A percentile compares a stretch with the other conserved stretches of the same genome.
phyloP scores from a whole-genome alignment of 306 rosid species.

The Cucurbita ficifolia region DNA sequence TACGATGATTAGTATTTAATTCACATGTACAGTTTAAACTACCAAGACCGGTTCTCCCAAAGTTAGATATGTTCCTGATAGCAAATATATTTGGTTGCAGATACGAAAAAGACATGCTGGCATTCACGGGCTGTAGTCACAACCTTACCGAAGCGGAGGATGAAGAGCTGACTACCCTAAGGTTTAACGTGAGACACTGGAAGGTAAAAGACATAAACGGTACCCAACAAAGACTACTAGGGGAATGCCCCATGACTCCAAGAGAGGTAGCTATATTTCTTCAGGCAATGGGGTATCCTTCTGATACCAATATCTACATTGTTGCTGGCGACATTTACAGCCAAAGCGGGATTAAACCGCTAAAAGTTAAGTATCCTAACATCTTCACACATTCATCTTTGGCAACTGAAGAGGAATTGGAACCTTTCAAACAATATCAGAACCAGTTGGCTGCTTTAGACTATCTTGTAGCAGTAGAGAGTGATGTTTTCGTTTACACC shows the following conservation, averaged over 20 bases:
- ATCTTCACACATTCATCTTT: conserved; percentile 69
- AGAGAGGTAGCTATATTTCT: conserved; percentile 93
- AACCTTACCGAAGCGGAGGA: conserved; percentile 64
- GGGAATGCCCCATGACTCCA: conserved; percentile 98
- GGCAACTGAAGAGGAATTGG: conserved; percentile 71
- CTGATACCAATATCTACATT: conserved; percentile 81
- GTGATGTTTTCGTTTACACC: conserved; percentile 87
- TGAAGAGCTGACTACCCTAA: conserved; percentile 62
- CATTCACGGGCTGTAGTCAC: conserved; percentile 94
- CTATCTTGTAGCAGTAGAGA: conserved; percentile 66
- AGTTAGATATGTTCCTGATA: background rate
- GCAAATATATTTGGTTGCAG: conserved; percentile 21
- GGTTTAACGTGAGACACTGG: conserved; percentile 77
- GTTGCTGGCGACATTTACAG: conserved; percentile 94
- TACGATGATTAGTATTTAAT: background rate
- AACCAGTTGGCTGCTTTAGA: conserved; percentile 96
- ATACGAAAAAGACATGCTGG: conserved; percentile 97
- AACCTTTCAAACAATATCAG: conserved; percentile 62
- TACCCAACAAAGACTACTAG: conserved; percentile 44
- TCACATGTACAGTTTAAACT: background rate
- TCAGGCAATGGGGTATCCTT: conserved; percentile 95
- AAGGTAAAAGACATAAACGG: conserved; percentile 88
- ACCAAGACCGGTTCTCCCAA: background rate
- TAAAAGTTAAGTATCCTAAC: conserved; percentile 52
- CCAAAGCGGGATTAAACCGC: conserved; percentile 46